Evolutionary conservation across 139 green algal genomes (phyloP).

Genomic region (Tetratostichococcus sp.): DNA sequence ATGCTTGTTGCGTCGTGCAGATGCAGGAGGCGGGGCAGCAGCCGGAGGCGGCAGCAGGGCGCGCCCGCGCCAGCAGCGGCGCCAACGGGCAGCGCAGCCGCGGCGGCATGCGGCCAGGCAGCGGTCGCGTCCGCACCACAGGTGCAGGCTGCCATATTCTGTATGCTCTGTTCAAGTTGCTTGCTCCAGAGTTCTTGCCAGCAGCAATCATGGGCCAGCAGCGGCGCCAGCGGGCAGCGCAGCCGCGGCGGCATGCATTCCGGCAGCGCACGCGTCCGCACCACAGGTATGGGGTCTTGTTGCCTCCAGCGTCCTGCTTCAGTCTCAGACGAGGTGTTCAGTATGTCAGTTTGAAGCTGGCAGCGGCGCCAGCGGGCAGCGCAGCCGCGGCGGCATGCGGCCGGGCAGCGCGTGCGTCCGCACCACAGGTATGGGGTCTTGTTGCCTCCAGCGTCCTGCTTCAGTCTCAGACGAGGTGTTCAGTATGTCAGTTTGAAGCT

Average conservation of each 20-base stretch:
- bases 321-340: too few relatives aligned
- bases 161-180: too few relatives aligned
- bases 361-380: neutral
- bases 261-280: neutral
- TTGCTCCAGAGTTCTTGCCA: too few relatives aligned
- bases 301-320: too few relatives aligned
- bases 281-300: too few relatives aligned
- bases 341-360: too few relatives aligned
- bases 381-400: neutral
- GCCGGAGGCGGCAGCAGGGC: neutral
- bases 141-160: neutral
- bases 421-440: neutral
- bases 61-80: neutral
- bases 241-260: neutral
- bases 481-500: too few relatives aligned
- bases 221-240: neutral
- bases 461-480: too few relatives aligned
- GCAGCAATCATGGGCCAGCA: too few relatives aligned
- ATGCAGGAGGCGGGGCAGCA: slow-evolving; percentile 2
- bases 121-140: neutral
- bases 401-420: neutral
- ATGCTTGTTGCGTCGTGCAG: neutral
- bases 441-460: too few relatives aligned
- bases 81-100: neutral
- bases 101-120: neutral